Evolutionary conservation across 164 flowering plant genomes (phyloP).

Genomic region (Tinospora cordifolia): DNA sequence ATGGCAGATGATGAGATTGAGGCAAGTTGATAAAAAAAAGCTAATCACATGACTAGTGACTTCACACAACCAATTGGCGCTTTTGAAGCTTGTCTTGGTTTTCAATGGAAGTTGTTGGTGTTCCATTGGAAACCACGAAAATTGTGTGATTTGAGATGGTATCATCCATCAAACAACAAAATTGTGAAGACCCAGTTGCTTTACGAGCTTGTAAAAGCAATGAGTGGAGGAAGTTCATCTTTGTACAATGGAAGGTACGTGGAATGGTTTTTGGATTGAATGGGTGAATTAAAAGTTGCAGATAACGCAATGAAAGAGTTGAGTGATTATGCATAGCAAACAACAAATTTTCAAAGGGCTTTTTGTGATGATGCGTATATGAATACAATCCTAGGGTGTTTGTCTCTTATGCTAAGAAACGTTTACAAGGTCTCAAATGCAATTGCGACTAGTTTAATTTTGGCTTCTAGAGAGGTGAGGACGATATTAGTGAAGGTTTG

Average conservation of each 20-base stretch:
- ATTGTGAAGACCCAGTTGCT: no score
- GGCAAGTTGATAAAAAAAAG: no score
- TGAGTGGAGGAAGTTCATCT: no score
- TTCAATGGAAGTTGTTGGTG: no score
- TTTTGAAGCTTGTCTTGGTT: no score
- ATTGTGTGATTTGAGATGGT: no score
- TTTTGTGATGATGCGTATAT: conserved; percentile 78
- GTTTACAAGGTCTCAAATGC: conserved; percentile 67
- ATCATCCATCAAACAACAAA: no score
- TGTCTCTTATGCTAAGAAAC: conserved; percentile 58
- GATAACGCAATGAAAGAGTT: conserved; percentile 70
- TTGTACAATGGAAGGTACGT: conserved; percentile 69
- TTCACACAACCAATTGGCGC: no score
- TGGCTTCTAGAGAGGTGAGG: conserved; percentile 73
- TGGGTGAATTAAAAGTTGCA: conserved; percentile 86
- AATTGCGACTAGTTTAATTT: conserved; percentile 57
- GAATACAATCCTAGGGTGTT: conserved; percentile 72
- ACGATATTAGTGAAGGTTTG: conserved; percentile 74
- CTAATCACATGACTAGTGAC: no score
- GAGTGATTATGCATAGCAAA: conserved; percentile 63
- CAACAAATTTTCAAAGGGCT: conserved; percentile 73
- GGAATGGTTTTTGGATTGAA: conserved; percentile 88
- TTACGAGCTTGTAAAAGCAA: no score
- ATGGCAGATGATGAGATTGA: no score
- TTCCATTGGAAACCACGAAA: no score